phyloP scores from a whole-genome alignment of 345 rosid genomes.

The Gossypium anomalum region DNA sequence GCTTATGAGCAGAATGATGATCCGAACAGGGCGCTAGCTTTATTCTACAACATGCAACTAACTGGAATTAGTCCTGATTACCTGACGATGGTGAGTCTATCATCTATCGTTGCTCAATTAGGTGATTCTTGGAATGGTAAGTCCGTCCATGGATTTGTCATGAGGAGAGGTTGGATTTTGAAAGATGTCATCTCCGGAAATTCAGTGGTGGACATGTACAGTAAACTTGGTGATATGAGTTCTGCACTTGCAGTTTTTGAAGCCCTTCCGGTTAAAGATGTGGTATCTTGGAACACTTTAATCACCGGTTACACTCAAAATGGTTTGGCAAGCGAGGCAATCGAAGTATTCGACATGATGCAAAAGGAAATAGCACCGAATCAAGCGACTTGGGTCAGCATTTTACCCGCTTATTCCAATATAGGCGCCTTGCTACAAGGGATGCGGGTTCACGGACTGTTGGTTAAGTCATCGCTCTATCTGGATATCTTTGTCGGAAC shows the following conservation, averaged over 20 bases:
- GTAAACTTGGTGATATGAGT: conserved; percentile 42
- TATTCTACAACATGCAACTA: conserved; percentile 36
- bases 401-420: conserved; percentile 51
- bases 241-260: conserved; percentile 40
- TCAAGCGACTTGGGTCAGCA: conserved; percentile 59
- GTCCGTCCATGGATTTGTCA: conserved; percentile 39
- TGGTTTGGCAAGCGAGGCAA: conserved; percentile 59
- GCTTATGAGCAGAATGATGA: conserved; percentile 51
- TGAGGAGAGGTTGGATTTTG: conserved; percentile 40
- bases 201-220: conserved; percentile 50
- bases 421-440: conserved; percentile 55
- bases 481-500: conserved; percentile 46
- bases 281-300: conserved; percentile 51
- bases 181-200: conserved; percentile 39
- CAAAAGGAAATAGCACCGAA: conserved; percentile 35
- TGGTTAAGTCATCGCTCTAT: conserved; percentile 35
- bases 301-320: conserved; percentile 53
- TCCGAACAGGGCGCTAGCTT: conserved; percentile 30
- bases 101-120: conserved; percentile 43
- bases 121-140: conserved; percentile 29
- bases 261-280: conserved; percentile 40
- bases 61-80: conserved; percentile 38
- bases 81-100: conserved; percentile 46
- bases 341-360: conserved; percentile 39
- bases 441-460: conserved; percentile 41